Conservation (phyloP, 495 filamentous ascomycete genomes). For the Delitschia confertaspora region DNA sequence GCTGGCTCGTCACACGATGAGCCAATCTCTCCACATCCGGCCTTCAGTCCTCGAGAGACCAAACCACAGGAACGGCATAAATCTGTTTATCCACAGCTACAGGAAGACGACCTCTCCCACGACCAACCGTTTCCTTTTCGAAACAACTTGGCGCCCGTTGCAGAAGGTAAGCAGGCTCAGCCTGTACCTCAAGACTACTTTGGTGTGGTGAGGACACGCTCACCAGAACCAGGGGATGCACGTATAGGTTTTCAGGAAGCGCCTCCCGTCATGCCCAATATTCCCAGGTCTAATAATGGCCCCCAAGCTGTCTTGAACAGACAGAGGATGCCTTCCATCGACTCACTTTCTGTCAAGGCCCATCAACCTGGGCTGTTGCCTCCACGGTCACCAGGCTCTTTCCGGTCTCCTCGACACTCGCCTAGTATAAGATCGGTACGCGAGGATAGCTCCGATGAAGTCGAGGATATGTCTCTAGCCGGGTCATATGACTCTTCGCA, state of each 20-base stretch:
- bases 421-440: conserved; percentile 49
- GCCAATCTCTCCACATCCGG: conserved; percentile 17
- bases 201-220: conserved; percentile 40
- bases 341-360: conserved; percentile 41
- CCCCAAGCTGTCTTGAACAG: conserved; percentile 38
- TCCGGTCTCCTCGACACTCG: conserved; percentile 40
- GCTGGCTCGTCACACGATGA: conserved; percentile 30
- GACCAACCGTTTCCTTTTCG: conserved; percentile 19
- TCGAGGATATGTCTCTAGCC: conserved; percentile 30
- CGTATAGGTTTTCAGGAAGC: conserved; percentile 24
- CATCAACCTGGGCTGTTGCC: conserved; percentile 45
- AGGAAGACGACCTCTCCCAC: conserved; percentile 11
- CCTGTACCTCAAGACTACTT: conserved; percentile 34
- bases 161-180: conserved; percentile 29
- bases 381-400: conserved; percentile 44
- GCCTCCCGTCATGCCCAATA: conserved; percentile 24
- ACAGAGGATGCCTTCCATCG: conserved; percentile 24
- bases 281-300: conserved; percentile 23
- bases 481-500: conserved; percentile 28
- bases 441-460: conserved; percentile 56
- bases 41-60: conserved; percentile 20
- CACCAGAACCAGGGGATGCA: conserved; percentile 40
- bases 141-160: conserved; percentile 19
- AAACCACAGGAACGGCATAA: conserved; percentile 12
- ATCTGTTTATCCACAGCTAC: conserved; percentile 22